Base-by-base conservation (phyloP, 2,329 filamentous ascomycete genomes). In the Zymoseptoria brevis region DNA sequence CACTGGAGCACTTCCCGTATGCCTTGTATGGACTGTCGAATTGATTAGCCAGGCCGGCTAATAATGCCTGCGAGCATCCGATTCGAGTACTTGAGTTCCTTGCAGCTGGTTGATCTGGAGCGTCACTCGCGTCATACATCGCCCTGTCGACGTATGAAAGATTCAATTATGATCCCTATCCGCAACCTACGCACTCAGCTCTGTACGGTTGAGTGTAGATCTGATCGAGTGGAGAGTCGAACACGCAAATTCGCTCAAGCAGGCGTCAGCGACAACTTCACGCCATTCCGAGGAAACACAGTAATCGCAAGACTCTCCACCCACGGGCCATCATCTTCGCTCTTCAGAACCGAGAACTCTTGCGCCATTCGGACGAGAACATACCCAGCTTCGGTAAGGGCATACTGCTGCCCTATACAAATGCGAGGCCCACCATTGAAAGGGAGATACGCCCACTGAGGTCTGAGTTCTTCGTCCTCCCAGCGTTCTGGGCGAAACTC, bases 1-100 rank as follows among this genome's bases (percentile, higher is more conserved):
- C 74, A 2, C 66, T 86, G 67, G 81, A 80, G 60, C 71, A 77
- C 8, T 86, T 86, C 60, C 80, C 81, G 8, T 85, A 82, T 19
- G 9, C 41, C 19, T 22, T 24, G 35, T 56, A 51, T 19, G 54
- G 54, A 8, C 51, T 53, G 19, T 13, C 9, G 22, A 19, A n/a
- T 29, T 53, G 22, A 53, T 19, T 5, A 11, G n/a, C 5, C 11
- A 51, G 11, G 19, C 19, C 13, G 5, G 35, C 13, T 16, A n/a
- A 1, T 45, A 6, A 1, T 16, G 13, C 35, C n/a, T 45, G 35
- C 13, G 5, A 7, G 35, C 4, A 16, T 45, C 9, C 35, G 35
- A 45, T 45, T n/a, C 35, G 13, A 45, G 35, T 11, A 13, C 13
- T 45, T 6, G 35, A 6, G 13, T 11, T 45, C 35, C 35, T 45